phyloP scores from a whole-genome alignment of 495 filamentous ascomycete genomes.

The Podospora pseudocomata region DNA sequence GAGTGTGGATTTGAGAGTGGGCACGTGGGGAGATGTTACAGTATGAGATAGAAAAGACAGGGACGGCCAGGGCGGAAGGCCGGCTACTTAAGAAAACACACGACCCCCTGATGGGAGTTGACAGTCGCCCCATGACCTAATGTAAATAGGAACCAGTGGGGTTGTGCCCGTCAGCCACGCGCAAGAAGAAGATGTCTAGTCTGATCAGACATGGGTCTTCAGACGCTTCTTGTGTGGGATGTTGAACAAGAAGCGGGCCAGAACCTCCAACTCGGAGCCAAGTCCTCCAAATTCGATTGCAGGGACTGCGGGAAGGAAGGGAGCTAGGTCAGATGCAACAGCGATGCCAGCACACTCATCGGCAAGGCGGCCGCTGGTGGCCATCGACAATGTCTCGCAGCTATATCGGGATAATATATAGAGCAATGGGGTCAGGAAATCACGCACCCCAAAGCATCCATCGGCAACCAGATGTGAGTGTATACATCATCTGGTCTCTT shows the following conservation, averaged over 20 bases:
- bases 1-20: conserved; percentile 1
- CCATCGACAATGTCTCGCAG: conserved; percentile 22
- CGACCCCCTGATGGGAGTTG: conserved; percentile 12
- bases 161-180: not conserved
- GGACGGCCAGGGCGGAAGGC: conserved; percentile 20
- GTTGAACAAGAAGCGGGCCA: conserved; percentile 1
- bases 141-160: conserved; percentile 26
- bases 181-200: not conserved
- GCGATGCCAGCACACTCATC: conserved; percentile 7
- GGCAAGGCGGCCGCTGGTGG: conserved; percentile 18
- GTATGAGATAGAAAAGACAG: conserved; percentile 15
- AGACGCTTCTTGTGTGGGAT: conserved; percentile 1
- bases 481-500: not conserved
- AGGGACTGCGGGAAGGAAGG: conserved; percentile 8
- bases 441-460: conserved; percentile 27
- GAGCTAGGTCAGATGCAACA: conserved; percentile 7
- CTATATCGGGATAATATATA: conserved; percentile 39
- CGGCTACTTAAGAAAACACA: conserved; percentile 31
- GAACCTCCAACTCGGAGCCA: not conserved
- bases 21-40: conserved; percentile 14
- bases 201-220: conserved; percentile 7
- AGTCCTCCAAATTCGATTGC: not conserved
- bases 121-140: conserved; percentile 38
- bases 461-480: conserved; percentile 3
- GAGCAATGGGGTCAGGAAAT: conserved; percentile 34